Percentiles rank a stretch among this genome's conserved stretches.
Conservation (phyloP, 352 stramenopile genomes). For the Globisporangium parvum region DNA sequence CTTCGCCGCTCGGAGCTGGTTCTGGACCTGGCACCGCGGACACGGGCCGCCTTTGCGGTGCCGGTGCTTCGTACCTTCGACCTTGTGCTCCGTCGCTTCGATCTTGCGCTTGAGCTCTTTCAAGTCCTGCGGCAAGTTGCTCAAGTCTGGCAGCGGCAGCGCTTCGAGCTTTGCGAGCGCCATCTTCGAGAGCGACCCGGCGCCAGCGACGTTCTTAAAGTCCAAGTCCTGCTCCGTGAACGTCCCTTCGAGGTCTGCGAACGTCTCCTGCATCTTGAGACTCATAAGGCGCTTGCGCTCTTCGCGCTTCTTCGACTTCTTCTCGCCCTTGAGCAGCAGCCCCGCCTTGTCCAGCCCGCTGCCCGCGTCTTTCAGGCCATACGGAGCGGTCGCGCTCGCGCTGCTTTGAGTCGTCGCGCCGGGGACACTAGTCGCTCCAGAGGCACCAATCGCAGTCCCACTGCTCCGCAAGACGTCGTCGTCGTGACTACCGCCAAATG, state of each 20-base stretch:
- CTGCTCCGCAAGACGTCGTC: constrained; percentile 4
- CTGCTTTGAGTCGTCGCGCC: too few relatives aligned
- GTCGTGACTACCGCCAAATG: constrained; percentile 36
- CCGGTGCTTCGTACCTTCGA: constrained; percentile 83
- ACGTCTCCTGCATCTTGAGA: constrained; percentile 64
- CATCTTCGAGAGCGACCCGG: constrained; percentile 49
- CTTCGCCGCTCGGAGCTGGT: constrained; percentile 74
- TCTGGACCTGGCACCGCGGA: constrained; percentile 77
- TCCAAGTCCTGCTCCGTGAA: constrained; percentile 66
- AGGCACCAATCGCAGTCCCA: background rate
- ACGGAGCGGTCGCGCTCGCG: constrained; percentile 14
- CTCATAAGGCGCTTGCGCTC: constrained; percentile 59
- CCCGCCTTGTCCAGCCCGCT: too few relatives aligned
- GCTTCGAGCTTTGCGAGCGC: constrained; percentile 63
- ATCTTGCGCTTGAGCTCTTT: constrained; percentile 84
- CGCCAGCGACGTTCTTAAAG: constrained; percentile 50
- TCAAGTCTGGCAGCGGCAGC: constrained; percentile 63
- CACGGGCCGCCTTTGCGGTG: constrained; percentile 80
- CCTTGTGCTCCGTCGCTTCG: constrained; percentile 77
- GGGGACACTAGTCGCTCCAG: constrained; percentile 10
- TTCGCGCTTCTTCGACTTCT: constrained; percentile 58
- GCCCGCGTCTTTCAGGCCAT: constrained; percentile 24
- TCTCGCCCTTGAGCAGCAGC: constrained; percentile 29
- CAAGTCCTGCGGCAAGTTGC: constrained; percentile 70
- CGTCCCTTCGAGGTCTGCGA: constrained; percentile 53